Base-by-base conservation (phyloP, 768 basidiomycete genomes). In the Termitomyces sp. region DNA sequence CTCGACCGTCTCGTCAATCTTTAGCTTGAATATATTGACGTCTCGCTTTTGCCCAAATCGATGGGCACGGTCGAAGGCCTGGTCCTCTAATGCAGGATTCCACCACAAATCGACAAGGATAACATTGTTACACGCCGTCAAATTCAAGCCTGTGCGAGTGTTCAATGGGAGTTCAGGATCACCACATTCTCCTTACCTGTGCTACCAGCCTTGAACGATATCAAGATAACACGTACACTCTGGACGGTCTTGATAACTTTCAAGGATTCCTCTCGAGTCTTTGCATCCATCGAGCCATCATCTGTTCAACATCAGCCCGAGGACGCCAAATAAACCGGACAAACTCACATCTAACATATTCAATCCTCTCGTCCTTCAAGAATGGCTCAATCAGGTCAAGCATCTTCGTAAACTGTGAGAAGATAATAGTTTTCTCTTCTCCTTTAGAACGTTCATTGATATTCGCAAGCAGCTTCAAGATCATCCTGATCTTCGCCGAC, bases 151-250 rank as follows among this genome's bases (percentile, higher is more conserved):
- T 87, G 48, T 22, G 16, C 48, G n/a, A 16, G 15, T 15, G 28
- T 44, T 55, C n/a, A 15, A 18, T 18, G 20, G 6, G n/a, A 16
- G 6, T 32, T 33, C 3, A 20, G 44, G 7, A 33, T 44, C 3
- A n/a, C n/a, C 4, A 8, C 28, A 33, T 8, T 11, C 16, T 42
- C 32, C 79, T 57, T 67, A 91, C 93, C 93, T n/a, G 91, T 94
- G 68, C 91, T 91, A 4, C 95, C 95, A 33, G 95, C 94, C 73
- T 96, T 97, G 84, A 98, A 96, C 0, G 94, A 97, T 64, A 98
- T 95, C 64, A 99, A 76, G 63, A 98, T 97, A 46, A 96, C 87
- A 36, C 82, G 83, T 12, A 81, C 85, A 16, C 67, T 77, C 32
- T 73, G 72, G 70, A 82, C 84, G 18, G 65, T 84, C 68, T 82